A percentile compares a stretch with the other conserved stretches of the same genome.
These are phyloP conservation scores for Spergularia azorica DNA, from an alignment of 179 eudicot genomes.

Conservation along the genomic window DNA sequence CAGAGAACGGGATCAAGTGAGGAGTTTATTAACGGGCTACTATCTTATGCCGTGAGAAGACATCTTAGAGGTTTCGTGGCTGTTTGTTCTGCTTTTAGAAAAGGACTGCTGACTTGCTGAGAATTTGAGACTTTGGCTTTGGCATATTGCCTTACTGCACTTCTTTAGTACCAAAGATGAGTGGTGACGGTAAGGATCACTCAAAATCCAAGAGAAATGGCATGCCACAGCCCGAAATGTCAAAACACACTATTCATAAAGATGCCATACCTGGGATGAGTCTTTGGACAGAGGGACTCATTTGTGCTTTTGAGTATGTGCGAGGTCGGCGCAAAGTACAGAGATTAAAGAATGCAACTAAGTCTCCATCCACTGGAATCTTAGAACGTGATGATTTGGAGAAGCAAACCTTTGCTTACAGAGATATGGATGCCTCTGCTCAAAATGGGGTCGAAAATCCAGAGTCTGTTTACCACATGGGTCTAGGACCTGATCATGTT, in stretches of 20 bases:
- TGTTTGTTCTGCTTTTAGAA: background rate
- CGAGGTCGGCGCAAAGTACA: conserved; percentile 47
- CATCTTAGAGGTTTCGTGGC: background rate
- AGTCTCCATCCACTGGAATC: conserved; percentile 30
- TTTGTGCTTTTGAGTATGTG: conserved; percentile 89
- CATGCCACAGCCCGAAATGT: conserved; percentile 40
- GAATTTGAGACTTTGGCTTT: conserved; percentile 17
- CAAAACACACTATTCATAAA: conserved; percentile 40
- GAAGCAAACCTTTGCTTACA: conserved; percentile 33
- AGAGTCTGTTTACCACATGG: conserved; percentile 39
- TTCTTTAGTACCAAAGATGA: conserved; percentile 34
- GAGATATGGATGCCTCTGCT: conserved; percentile 32
- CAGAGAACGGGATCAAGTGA: background rate
- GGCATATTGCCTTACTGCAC: background rate
- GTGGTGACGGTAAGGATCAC: conserved; percentile 30
- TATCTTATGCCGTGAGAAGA: conserved; percentile 7
- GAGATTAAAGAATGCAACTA: conserved; percentile 42
- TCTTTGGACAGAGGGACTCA: conserved; percentile 89
- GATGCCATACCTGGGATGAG: conserved; percentile 56
- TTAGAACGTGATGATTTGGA: conserved; percentile 33
- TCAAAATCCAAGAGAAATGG: conserved; percentile 32
- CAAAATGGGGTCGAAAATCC: conserved; percentile 34
- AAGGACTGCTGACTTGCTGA: background rate
- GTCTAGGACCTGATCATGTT: conserved; percentile 35
- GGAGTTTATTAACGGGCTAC: conserved; percentile 11